Conservation (phyloP, 345 rosid genomes). For the Acer negundo region DNA sequence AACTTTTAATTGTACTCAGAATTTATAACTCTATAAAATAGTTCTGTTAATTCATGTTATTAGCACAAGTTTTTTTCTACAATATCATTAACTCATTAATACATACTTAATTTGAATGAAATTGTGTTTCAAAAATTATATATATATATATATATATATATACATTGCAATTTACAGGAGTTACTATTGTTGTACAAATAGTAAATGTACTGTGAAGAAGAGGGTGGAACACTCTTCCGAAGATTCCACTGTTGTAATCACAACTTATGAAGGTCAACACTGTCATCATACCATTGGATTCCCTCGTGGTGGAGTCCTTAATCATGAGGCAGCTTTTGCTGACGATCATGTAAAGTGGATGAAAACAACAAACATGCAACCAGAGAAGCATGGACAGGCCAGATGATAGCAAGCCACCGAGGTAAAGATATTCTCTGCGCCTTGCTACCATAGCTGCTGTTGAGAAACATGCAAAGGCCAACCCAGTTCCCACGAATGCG, state of each 20-base stretch:
- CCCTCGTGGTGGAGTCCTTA: slow-evolving; percentile 74
- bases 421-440: slow-evolving; percentile 94
- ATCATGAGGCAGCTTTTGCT: slow-evolving; percentile 50
- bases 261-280: slow-evolving; percentile 99
- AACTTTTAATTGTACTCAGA: background rate
- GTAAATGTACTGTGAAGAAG: slow-evolving; percentile 93
- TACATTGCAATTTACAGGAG: slow-evolving; percentile 51
- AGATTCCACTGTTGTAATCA: slow-evolving; percentile 78
- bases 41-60: background rate
- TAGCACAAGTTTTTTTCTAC: background rate
- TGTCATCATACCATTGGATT: slow-evolving; percentile 86
- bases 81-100: background rate
- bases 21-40: background rate
- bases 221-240: slow-evolving; percentile 92
- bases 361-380: no score
- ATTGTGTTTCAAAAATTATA: background rate
- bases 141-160: no score
- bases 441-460: slow-evolving; percentile 89
- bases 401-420: no score
- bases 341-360: no score
- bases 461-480: slow-evolving; percentile 94
- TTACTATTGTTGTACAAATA: slow-evolving; percentile 92
- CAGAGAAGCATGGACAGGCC: no score
- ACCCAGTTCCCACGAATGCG: slow-evolving; percentile 86
- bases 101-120: background rate